Evolutionary conservation across 2,329 filamentous ascomycete species (phyloP), one percentile per base, ranked within the genome.

Genomic region (Cytospora piceae): DNA sequence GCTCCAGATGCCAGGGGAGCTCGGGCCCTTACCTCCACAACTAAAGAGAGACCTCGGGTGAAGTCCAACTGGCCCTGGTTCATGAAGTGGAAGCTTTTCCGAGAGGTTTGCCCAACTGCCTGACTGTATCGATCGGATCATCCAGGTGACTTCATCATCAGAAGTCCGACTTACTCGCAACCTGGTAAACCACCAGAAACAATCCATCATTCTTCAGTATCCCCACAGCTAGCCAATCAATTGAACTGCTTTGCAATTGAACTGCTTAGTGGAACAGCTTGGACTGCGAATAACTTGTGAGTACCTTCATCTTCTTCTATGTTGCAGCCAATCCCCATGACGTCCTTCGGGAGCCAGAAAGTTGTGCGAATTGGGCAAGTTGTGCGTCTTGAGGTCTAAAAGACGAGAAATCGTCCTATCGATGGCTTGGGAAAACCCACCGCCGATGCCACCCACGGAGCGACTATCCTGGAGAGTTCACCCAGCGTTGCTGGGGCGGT

Each of bases 361-460:
- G 54, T 22, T n/a, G 34, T 22, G 34, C 27, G 54, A 34, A 17
- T 22, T 32, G 34, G 9, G 34, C 27, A 14, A 34, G 29, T 27
- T 27, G 32, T 39, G 55, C n/a, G 22, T 17, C 24, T 58, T 58
- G 22, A 34, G 46, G 39, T 49, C n/a, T 42, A 42, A 5, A 5
- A 42, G 39, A 49, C 46, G 46, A 49, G 20, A 22, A 22, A 8
- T 49, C 46, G n/a, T 24, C 46, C 46, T 49, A 49, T 24, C 22
- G n/a, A 12, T 12, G 8, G 46, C 46, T 34, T 22, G 31, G 20
- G 17, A 56, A 37, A 58, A 64, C 17, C 62, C 62, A 64, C 62
- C 27, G 24, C 37, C 53, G 31, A 58, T 63, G 61, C 14, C 54
- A 63, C 61, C 49, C 51, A 29, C 32, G 58, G 58, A 61, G 59